Evolutionary conservation across 225 moss, liverwort and hornwort genomes (phyloP).

Genomic region (Ulota crispa): DNA sequence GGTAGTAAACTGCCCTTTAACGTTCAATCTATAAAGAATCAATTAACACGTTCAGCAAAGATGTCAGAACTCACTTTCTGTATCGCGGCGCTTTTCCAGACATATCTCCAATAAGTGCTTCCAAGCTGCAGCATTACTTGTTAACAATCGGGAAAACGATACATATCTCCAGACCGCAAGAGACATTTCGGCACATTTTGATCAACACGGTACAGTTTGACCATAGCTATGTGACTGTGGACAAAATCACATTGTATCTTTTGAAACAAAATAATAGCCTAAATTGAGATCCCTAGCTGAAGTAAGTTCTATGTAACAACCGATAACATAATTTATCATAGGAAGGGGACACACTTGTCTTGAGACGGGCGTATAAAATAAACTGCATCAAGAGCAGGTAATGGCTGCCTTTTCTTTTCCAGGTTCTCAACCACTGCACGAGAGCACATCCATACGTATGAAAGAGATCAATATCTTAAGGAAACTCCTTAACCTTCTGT

Average conservation of each 20-base stretch:
- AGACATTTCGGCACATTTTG: neutral
- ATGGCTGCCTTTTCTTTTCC: slow-evolving; percentile 78
- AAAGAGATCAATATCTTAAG: neutral
- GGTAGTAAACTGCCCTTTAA: neutral
- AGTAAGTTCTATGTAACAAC: neutral
- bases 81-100: slow-evolving; percentile 77
- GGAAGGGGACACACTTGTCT: slow-evolving; percentile 56
- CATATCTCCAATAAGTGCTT: slow-evolving; percentile 77
- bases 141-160: slow-evolving; percentile 5
- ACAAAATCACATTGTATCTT: neutral
- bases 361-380: slow-evolving; percentile 81
- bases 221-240: neutral
- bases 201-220: neutral
- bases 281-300: neutral
- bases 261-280: neutral
- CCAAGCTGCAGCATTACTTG: slow-evolving; percentile 57
- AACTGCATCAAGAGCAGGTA: slow-evolving; percentile 85
- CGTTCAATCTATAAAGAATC: neutral
- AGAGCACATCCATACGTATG: neutral
- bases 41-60: neutral
- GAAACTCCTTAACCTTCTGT: neutral
- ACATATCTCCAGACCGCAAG: neutral
- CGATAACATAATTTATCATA: neutral
- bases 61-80: slow-evolving; percentile 57
- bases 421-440: slow-evolving; percentile 85